These are phyloP conservation scores for Bruguiera gymnorhiza DNA, from an alignment of 345 rosid species.

Conservation along the genomic window DNA sequence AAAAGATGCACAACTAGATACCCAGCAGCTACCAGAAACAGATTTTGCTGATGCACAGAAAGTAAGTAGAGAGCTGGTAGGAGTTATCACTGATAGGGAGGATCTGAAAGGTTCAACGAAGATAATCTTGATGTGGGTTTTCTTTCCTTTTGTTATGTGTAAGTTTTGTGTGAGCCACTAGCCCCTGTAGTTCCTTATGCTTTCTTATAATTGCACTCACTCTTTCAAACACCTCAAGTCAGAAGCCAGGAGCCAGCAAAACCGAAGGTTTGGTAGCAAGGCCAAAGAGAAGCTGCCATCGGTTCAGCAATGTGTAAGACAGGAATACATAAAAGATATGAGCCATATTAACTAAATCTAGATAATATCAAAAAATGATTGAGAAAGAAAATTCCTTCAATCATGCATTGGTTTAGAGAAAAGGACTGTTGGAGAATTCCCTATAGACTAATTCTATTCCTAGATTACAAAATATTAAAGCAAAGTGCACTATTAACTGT, in stretches of 20 bases:
- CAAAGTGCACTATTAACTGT: slow-evolving; percentile 31
- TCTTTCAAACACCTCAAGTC: slow-evolving; percentile 26
- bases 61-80: slow-evolving; percentile 16
- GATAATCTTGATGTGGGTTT: slow-evolving; percentile 22
- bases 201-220: slow-evolving; percentile 32
- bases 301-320: slow-evolving; percentile 38
- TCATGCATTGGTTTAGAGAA: slow-evolving; percentile 37
- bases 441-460: background rate
- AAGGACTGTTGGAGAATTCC: slow-evolving; percentile 22
- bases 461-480: background rate
- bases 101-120: slow-evolving; percentile 18
- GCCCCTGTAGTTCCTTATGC: slow-evolving; percentile 18
- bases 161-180: slow-evolving; percentile 22
- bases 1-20: slow-evolving; percentile 2
- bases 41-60: slow-evolving; percentile 12
- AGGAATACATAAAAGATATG: slow-evolving; percentile 40
- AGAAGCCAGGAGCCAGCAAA: slow-evolving; percentile 37
- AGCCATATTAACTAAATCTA: slow-evolving; percentile 36
- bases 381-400: slow-evolving; percentile 38
- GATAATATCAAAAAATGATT: slow-evolving; percentile 37
- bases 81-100: slow-evolving; percentile 1
- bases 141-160: slow-evolving; percentile 9
- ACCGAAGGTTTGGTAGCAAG: slow-evolving; percentile 20
- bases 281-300: slow-evolving; percentile 38
- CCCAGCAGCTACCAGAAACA: slow-evolving; percentile 12